phyloP scores from a whole-genome alignment of 2,329 filamentous ascomycete genomes.

The Cladosporium sp. region DNA sequence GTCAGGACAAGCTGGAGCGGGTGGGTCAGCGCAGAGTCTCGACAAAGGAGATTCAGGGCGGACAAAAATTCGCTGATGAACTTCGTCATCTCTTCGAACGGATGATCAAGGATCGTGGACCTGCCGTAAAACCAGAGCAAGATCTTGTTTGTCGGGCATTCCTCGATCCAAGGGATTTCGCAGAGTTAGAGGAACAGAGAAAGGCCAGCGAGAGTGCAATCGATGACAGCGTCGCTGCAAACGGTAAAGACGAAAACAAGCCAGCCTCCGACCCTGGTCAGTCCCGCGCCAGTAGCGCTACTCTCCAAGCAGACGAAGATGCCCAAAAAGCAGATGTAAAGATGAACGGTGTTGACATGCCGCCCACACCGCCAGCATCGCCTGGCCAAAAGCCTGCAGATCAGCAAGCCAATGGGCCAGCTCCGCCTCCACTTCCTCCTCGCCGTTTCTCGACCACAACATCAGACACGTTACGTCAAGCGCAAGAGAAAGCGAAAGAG shows the following conservation, averaged over 20 bases:
- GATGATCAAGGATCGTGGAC: slow-evolving; percentile 29
- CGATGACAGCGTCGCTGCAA: slow-evolving; percentile 13
- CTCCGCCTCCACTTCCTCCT: slow-evolving; percentile 52
- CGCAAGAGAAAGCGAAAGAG: slow-evolving; percentile 50
- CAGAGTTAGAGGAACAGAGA: slow-evolving; percentile 17
- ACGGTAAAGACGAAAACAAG: neutral
- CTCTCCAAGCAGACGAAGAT: slow-evolving; percentile 19
- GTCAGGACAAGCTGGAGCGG: slow-evolving; percentile 58
- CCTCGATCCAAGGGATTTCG: slow-evolving; percentile 24
- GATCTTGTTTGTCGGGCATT: slow-evolving; percentile 33
- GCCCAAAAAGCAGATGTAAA: slow-evolving; percentile 17
- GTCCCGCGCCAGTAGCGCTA: slow-evolving; percentile 21
- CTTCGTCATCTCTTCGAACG: slow-evolving; percentile 30
- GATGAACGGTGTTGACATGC: slow-evolving; percentile 18
- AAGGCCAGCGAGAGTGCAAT: slow-evolving; percentile 12
- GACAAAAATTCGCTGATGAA: slow-evolving; percentile 30
- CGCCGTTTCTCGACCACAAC: slow-evolving; percentile 20
- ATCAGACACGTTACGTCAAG: slow-evolving; percentile 38
- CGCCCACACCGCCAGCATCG: slow-evolving; percentile 26
- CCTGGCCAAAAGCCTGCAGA: slow-evolving; percentile 36
- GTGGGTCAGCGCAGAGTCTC: slow-evolving; percentile 66
- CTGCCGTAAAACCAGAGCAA: slow-evolving; percentile 28
- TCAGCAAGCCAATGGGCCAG: slow-evolving; percentile 20
- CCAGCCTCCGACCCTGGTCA: neutral
- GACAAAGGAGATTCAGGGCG: slow-evolving; percentile 28